A percentile compares a stretch with the other conserved stretches of the same genome.
Conservation (phyloP, 805 yeast genomes). For the Pichia rugopelliculosa region DNA sequence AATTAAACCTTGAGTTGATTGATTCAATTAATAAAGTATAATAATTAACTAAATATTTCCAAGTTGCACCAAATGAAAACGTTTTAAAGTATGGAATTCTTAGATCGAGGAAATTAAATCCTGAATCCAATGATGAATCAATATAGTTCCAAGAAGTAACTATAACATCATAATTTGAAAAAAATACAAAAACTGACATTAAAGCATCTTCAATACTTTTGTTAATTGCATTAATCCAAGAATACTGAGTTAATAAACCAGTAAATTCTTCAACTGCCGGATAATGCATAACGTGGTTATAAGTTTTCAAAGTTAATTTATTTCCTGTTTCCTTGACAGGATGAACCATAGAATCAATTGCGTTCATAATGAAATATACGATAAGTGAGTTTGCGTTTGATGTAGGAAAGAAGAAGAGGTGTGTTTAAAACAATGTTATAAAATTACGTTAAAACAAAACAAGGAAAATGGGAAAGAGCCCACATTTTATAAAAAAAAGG, state of each 20-base stretch:
- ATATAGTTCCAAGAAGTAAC: constrained; percentile 16
- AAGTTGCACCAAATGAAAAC: constrained; percentile 13
- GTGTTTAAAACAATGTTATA: too few species aligned
- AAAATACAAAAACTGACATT: constrained; percentile 9
- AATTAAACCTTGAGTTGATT: background rate
- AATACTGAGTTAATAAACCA: constrained; percentile 7
- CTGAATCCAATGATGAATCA: constrained; percentile 20
- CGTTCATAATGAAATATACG: background rate
- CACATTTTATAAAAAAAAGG: background rate
- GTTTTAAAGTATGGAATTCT: constrained; percentile 25
- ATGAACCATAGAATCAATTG: background rate
- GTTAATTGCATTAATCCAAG: background rate
- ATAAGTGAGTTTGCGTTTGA: background rate
- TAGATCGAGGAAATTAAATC: constrained; percentile 25
- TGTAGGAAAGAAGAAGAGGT: background rate
- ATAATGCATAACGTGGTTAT: constrained; percentile 13
- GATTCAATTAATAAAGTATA: background rate
- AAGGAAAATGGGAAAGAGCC: background rate
- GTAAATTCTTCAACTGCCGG: constrained; percentile 25
- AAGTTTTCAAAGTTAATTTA: background rate
- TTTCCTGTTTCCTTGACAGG: background rate
- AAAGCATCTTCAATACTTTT: background rate
- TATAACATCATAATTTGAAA: constrained; percentile 16
- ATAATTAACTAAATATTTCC: constrained; percentile 2
- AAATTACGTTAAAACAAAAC: too few species aligned